These are phyloP conservation scores for Micromonas pusilla DNA, from an alignment of 139 green algal species.

Conservation along the genomic window DNA sequence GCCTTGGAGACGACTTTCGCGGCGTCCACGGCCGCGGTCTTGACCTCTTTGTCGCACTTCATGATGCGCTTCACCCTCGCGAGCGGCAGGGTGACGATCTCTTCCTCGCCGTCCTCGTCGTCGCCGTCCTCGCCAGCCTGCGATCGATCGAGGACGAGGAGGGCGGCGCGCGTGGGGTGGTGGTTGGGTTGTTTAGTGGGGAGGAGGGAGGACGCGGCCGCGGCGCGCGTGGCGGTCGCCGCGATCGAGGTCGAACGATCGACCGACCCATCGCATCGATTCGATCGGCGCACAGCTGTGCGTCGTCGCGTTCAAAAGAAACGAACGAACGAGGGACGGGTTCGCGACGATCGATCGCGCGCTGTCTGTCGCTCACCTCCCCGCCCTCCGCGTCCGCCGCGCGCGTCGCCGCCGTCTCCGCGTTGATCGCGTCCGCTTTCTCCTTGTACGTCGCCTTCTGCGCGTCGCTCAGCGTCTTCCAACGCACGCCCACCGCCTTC, in stretches of 20 bases:
- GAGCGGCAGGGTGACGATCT: not conserved
- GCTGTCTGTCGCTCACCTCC: too few species aligned
- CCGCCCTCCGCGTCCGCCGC: not conserved
- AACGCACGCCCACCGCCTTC: not conserved
- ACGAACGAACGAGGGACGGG: too few species aligned
- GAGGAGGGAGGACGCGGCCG: too few species aligned
- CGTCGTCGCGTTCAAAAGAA: too few species aligned
- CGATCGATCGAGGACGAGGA: too few species aligned
- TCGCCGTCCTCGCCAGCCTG: not conserved
- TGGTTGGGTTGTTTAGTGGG: too few species aligned
- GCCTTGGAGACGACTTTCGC: conserved; percentile 5
- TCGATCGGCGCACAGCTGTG: too few species aligned
- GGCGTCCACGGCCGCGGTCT: not conserved
- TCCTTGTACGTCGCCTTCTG: not conserved
- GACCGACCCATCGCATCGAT: too few species aligned
- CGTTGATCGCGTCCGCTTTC: not conserved
- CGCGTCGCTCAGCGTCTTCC: not conserved
- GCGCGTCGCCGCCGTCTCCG: not conserved
- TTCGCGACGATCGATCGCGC: too few species aligned
- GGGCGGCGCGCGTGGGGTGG: too few species aligned
- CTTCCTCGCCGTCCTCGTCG: not conserved
- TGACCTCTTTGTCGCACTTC: conserved; percentile 16
- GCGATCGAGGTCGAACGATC: too few species aligned
- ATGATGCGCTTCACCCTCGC: conserved; percentile 17
- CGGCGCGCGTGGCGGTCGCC: too few species aligned